Conservation (phyloP, 208 protist species). For the Leishmania guyanensis region DNA sequence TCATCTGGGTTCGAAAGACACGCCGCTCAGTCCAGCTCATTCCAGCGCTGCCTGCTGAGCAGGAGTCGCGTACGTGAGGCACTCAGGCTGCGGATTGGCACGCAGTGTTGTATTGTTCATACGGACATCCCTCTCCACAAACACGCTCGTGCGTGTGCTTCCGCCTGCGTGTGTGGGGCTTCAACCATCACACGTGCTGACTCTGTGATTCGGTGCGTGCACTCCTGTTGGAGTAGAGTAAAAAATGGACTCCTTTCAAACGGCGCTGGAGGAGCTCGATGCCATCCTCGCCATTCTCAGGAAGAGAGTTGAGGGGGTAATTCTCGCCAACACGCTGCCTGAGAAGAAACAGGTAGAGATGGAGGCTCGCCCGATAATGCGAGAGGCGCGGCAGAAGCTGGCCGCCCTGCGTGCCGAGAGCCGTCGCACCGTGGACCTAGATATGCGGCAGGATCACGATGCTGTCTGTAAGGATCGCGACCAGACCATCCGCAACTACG, state of each 20-base stretch:
- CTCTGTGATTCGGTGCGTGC: not conserved
- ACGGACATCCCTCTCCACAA: not conserved
- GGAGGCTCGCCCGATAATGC: conserved; percentile 58
- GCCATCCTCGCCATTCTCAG: conserved; percentile 45
- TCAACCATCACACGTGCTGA: not conserved
- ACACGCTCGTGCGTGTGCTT: not conserved
- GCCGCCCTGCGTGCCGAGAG: conserved; percentile 66
- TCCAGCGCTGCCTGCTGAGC: no score
- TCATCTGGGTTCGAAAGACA: no score
- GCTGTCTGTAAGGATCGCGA: conserved; percentile 58
- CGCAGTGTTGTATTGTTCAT: not conserved
- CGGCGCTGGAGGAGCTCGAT: conserved; percentile 49
- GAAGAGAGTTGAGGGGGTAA: conserved; percentile 50
- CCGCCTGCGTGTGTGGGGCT: not conserved
- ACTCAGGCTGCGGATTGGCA: no score
- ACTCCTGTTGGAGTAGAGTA: not conserved
- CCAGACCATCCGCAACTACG: conserved; percentile 56
- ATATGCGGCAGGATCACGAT: conserved; percentile 51
- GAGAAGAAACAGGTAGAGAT: conserved; percentile 81
- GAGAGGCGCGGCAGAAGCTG: conserved; percentile 69
- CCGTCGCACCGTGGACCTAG: conserved; percentile 60
- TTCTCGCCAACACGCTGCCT: conserved; percentile 40
- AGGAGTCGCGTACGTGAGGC: no score
- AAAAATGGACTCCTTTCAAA: conserved; percentile 47
- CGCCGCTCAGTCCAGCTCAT: no score